Evolutionary conservation across 2,329 filamentous ascomycete genomes (phyloP).

Genomic region (Penicillium griseofulvum): DNA sequence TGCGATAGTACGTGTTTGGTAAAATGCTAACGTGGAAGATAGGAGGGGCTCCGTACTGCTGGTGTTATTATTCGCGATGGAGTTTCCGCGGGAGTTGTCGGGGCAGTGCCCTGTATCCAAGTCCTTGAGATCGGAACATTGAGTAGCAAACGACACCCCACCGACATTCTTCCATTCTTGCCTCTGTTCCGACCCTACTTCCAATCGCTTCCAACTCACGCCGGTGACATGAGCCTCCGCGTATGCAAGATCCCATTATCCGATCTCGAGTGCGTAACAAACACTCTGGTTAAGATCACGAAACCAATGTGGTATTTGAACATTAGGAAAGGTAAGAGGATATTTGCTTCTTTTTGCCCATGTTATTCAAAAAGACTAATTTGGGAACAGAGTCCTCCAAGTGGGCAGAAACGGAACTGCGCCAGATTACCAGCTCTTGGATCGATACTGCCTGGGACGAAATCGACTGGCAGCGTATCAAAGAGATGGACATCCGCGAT

Average conservation of each 20-base stretch:
- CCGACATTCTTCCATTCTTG: slow-evolving; percentile 84
- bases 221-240: slow-evolving; percentile 66
- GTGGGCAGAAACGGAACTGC: slow-evolving; percentile 66
- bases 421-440: slow-evolving; percentile 71
- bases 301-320: slow-evolving; percentile 49
- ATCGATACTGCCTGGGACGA: slow-evolving; percentile 75
- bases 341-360: not conserved
- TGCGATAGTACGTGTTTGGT: not conserved
- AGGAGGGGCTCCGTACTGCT: slow-evolving; percentile 77
- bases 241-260: slow-evolving; percentile 67
- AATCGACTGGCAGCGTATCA: slow-evolving; percentile 75
- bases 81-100: slow-evolving; percentile 61
- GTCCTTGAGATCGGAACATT: slow-evolving; percentile 73
- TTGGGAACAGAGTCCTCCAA: slow-evolving; percentile 48
- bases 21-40: slow-evolving; percentile 20
- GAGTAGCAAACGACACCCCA: slow-evolving; percentile 68
- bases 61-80: slow-evolving; percentile 79
- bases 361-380: slow-evolving; percentile 12
- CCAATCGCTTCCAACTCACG: slow-evolving; percentile 63
- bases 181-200: slow-evolving; percentile 67
- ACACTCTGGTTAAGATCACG: slow-evolving; percentile 57
- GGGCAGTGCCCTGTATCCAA: slow-evolving; percentile 67
- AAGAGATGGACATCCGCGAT: slow-evolving; percentile 77
- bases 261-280: slow-evolving; percentile 82
- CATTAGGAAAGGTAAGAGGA: slow-evolving; percentile 48